Conservation (phyloP, 305 asterid genomes). For the Fraxinus velutina region DNA sequence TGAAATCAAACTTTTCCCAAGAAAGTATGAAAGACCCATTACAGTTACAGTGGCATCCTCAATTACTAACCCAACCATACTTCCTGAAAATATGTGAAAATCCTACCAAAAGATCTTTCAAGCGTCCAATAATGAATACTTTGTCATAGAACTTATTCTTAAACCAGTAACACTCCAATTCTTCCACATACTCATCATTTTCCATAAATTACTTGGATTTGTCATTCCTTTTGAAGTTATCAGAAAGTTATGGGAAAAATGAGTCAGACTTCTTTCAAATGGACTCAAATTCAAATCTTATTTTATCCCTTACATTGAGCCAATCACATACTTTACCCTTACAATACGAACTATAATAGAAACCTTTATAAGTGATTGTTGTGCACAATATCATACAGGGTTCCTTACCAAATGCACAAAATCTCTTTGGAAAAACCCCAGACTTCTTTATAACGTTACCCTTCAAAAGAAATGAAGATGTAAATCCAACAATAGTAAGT, state of each 20-base stretch:
- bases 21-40: not conserved
- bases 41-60: not conserved
- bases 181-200: not conserved
- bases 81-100: not conserved
- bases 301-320: not conserved
- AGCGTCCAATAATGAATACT: not conserved
- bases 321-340: not conserved
- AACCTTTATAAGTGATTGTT: not conserved
- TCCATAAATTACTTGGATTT: not conserved
- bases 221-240: not conserved
- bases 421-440: not conserved
- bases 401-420: not conserved
- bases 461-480: not conserved
- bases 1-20: not conserved
- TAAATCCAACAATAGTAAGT: not conserved
- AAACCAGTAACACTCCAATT: not conserved
- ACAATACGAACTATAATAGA: not conserved
- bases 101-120: not conserved
- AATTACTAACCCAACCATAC: not conserved
- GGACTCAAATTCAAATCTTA: not conserved
- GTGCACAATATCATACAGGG: not conserved
- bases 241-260: not conserved
- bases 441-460: not conserved
- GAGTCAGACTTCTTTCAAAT: not conserved
- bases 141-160: not conserved